A percentile compares a stretch with the other conserved stretches of the same genome.
Evolutionary conservation across 768 basidiomycete species (phyloP).

Genomic region (Mycena vulgaris): DNA sequence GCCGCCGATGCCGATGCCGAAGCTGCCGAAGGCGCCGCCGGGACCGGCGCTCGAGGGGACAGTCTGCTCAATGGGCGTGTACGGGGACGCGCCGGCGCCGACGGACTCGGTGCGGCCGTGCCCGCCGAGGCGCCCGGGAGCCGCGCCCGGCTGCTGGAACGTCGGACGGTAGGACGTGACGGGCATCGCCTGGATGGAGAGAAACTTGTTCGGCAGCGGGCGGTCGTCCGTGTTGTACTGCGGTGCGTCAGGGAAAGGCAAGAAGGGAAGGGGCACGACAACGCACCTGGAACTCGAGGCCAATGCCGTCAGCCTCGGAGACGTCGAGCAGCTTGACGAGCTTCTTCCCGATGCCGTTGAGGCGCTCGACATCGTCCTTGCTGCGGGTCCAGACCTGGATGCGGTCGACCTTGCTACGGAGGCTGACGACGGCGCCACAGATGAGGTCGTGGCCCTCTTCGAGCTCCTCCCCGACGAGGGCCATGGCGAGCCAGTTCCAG

Average conservation of each 20-base stretch:
- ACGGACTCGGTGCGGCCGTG: slow-evolving; percentile 43
- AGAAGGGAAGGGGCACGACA: slow-evolving; percentile 9
- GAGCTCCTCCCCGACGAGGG: slow-evolving; percentile 88
- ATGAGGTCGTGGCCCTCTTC: slow-evolving; percentile 81
- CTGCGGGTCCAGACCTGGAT: slow-evolving; percentile 93
- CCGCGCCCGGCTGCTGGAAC: slow-evolving; percentile 60
- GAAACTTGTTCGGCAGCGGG: slow-evolving; percentile 85
- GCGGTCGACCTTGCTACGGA: slow-evolving; percentile 89
- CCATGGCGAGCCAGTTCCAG: slow-evolving; percentile 94
- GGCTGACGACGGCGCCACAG: slow-evolving; percentile 89
- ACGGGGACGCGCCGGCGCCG: slow-evolving; percentile 28
- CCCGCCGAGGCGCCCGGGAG: slow-evolving; percentile 41
- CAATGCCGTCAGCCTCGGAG: slow-evolving; percentile 87
- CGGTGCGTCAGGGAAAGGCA: background rate
- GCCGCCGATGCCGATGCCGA: slow-evolving; percentile 62
- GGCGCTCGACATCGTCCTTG: slow-evolving; percentile 87
- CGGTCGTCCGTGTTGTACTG: slow-evolving; percentile 93
- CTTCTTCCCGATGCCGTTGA: slow-evolving; percentile 89
- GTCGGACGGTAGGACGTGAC: slow-evolving; percentile 76
- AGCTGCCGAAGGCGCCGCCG: slow-evolving; percentile 63
- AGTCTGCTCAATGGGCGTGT: slow-evolving; percentile 34
- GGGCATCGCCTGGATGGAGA: slow-evolving; percentile 83
- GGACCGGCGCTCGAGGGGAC: slow-evolving; percentile 45
- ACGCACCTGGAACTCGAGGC: slow-evolving; percentile 91
- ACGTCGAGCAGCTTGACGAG: slow-evolving; percentile 88